A percentile compares a stretch with the other conserved stretches of the same genome.
Conservation (phyloP, 2,329 filamentous ascomycete genomes). For the Epichloe hybrida region DNA sequence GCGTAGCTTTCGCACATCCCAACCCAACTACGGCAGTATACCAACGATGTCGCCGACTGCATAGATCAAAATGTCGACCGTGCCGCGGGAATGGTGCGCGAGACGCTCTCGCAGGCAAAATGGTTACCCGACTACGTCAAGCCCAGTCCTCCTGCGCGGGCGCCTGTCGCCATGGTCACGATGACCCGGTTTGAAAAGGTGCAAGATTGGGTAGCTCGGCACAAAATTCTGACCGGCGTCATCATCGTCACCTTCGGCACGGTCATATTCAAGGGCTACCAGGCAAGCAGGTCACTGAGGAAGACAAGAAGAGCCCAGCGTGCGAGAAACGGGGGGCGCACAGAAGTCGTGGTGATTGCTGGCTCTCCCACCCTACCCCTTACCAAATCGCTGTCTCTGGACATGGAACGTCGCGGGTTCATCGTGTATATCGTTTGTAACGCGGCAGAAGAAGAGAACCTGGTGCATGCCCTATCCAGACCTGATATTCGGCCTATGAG, state of each 20-base stretch:
- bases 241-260: constrained; percentile 59
- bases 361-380: constrained; percentile 78
- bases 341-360: constrained; percentile 77
- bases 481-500: constrained; percentile 70
- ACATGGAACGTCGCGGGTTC: constrained; percentile 83
- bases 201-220: constrained; percentile 56
- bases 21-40: constrained; percentile 56
- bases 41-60: constrained; percentile 60
- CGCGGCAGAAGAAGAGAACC: constrained; percentile 69
- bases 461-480: constrained; percentile 63
- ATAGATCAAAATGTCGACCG: constrained; percentile 72
- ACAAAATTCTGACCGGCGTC: constrained; percentile 62
- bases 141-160: constrained; percentile 34
- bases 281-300: constrained; percentile 40
- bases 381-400: constrained; percentile 68
- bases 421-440: constrained; percentile 85
- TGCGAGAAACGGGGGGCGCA: constrained; percentile 74
- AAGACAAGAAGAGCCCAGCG: constrained; percentile 64
- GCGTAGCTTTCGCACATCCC: constrained; percentile 37
- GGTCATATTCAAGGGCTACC: constrained; percentile 38
- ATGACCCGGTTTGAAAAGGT: constrained; percentile 34
- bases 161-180: constrained; percentile 20
- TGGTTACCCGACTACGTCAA: constrained; percentile 63
- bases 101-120: constrained; percentile 49
- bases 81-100: constrained; percentile 56